Evolutionary conservation across 371 early-diverging fungal genomes (phyloP).

Genomic region (Mortierella sp.): DNA sequence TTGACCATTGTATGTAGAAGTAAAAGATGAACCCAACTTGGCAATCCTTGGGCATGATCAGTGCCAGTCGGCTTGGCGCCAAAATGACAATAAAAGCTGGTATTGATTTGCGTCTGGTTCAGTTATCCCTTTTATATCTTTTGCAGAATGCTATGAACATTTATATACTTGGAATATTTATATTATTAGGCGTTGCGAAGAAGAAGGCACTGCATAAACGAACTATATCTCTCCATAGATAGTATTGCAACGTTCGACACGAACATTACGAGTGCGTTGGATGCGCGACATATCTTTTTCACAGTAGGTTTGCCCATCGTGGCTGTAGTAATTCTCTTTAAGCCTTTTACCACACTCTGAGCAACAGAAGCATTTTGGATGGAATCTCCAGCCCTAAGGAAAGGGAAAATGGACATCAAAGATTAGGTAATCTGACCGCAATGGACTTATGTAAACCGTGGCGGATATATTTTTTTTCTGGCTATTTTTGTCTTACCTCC

Average conservation of each 20-base stretch:
- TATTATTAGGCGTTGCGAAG: no score
- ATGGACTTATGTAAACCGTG: neutral
- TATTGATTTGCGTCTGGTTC: no score
- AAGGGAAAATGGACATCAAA: neutral
- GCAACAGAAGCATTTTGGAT: conserved; percentile 71
- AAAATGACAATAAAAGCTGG: no score
- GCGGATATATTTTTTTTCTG: neutral
- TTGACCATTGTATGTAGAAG: no score
- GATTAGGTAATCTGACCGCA: neutral
- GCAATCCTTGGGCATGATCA: no score
- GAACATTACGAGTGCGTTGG: conserved; percentile 69
- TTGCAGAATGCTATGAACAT: no score
- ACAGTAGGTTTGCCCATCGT: conserved; percentile 80
- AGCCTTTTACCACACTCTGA: conserved; percentile 70
- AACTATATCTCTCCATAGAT: conserved; percentile 34
- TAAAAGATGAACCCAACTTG: no score
- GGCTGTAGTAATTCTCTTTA: conserved; percentile 84
- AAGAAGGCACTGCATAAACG: neutral
- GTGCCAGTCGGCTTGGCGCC: no score
- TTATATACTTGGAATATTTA: no score
- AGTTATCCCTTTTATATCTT: no score
- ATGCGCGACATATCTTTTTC: conserved; percentile 79
- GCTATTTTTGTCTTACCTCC: conserved; percentile 61
- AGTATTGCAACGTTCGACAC: conserved; percentile 79
- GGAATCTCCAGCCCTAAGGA: conserved; percentile 64